A percentile compares a stretch with the other conserved stretches of the same genome.
Evolutionary conservation across 73 alveolate genomes (phyloP).

Genomic region (Tetrahymena thermophila): DNA sequence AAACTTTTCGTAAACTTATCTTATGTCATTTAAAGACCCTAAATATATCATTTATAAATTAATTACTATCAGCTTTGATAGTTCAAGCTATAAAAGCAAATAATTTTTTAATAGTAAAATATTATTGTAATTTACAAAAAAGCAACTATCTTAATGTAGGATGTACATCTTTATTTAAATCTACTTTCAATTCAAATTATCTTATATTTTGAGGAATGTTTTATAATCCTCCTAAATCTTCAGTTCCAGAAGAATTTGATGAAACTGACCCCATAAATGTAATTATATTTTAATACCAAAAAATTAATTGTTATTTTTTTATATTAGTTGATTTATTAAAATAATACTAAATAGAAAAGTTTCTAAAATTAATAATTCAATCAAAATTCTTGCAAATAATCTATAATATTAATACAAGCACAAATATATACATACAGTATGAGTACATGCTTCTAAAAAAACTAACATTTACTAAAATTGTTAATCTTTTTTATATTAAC

Average conservation of each 20-base stretch:
- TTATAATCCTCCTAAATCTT: slow-evolving; percentile 18
- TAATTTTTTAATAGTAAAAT: neutral
- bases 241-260: slow-evolving; percentile 23
- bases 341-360: neutral
- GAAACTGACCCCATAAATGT: slow-evolving; percentile 30
- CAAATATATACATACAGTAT: neutral
- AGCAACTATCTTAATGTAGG: slow-evolving; percentile 23
- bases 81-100: neutral
- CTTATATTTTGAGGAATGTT: slow-evolving; percentile 25
- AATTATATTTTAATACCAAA: neutral
- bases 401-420: neutral
- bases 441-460: too few relatives aligned
- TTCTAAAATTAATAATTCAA: neutral
- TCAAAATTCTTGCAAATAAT: neutral
- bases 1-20: slow-evolving; percentile 30
- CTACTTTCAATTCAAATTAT: slow-evolving; percentile 28
- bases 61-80: too few relatives aligned
- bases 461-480: too few relatives aligned
- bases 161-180: slow-evolving; percentile 25
- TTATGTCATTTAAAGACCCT: slow-evolving; percentile 34
- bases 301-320: neutral
- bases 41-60: neutral
- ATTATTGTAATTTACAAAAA: neutral
- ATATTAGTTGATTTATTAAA: neutral
- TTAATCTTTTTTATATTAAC: too few relatives aligned